phyloP scores from a whole-genome alignment of 192 early-diverging fungal species.

The Backusella australiensis region DNA sequence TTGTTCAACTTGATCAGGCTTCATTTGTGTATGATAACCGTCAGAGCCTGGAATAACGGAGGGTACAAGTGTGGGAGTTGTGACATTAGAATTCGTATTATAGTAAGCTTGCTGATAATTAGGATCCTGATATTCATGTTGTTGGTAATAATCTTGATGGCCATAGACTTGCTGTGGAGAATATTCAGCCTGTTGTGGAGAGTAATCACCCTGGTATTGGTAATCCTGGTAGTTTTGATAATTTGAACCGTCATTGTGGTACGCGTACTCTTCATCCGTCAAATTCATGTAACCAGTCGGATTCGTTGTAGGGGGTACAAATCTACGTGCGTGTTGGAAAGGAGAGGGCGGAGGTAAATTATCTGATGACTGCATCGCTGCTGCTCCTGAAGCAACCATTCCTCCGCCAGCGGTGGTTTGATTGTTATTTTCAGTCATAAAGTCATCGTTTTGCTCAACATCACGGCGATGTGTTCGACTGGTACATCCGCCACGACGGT shows the following conservation, averaged over 20 bases:
- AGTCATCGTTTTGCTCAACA: background rate
- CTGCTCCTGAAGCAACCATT: constrained; percentile 4
- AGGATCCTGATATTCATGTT: background rate
- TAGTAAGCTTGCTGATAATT: constrained; percentile 3
- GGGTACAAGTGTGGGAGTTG: background rate
- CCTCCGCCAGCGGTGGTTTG: background rate
- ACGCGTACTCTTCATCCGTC: constrained; percentile 18
- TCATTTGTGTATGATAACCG: constrained; percentile 4
- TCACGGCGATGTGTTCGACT: constrained; percentile 13
- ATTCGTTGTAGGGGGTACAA: constrained; percentile 13
- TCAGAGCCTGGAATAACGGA: background rate
- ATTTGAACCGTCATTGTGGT: background rate
- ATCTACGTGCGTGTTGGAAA: constrained; percentile 19
- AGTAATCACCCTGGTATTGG: background rate
- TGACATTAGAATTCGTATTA: background rate
- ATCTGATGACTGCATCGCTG: constrained; percentile 6
- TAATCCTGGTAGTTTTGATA: background rate
- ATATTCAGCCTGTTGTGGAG: background rate
- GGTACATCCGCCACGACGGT: constrained; percentile 33
- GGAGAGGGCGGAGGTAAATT: constrained; percentile 17
- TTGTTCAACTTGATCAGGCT: constrained; percentile 11
- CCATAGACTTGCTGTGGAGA: background rate
- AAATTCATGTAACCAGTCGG: constrained; percentile 22
- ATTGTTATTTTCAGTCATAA: constrained; percentile 23
- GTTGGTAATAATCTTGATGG: constrained; percentile 1